These are phyloP conservation scores for Oryza meridionalis DNA, from an alignment of 176 grass and related monocot genomes.

Conservation along the genomic window DNA sequence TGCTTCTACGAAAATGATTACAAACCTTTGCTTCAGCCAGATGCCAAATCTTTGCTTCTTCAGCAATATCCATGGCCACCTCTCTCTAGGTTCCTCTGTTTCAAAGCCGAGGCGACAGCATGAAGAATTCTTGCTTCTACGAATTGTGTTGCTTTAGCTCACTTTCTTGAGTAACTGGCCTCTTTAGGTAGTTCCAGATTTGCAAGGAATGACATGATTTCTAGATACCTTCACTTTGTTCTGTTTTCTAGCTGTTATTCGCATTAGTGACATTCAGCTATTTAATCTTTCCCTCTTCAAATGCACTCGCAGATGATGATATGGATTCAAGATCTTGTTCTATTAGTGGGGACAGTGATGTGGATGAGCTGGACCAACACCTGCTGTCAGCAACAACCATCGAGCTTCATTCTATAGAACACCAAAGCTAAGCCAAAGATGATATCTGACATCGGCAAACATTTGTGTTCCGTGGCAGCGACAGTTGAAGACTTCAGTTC, in stretches of 20 bases:
- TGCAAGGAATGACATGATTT: neutral
- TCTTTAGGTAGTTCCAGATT: neutral
- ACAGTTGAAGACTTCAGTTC: neutral
- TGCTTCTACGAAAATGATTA: too few species aligned
- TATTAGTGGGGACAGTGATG: slow-evolving; percentile 57
- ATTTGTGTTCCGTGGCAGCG: neutral
- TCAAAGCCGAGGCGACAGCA: neutral
- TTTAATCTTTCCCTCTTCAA: neutral
- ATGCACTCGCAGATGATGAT: slow-evolving; percentile 64
- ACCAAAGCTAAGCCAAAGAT: slow-evolving; percentile 57
- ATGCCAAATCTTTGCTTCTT: too few species aligned
- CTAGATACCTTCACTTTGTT: slow-evolving; percentile 19
- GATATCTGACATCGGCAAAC: slow-evolving; percentile 31
- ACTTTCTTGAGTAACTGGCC: neutral
- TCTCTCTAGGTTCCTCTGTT: neutral
- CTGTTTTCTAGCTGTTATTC: slow-evolving; percentile 7
- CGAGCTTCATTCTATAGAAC: slow-evolving; percentile 57
- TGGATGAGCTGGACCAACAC: slow-evolving; percentile 64
- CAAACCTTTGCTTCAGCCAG: too few species aligned
- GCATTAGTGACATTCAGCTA: neutral
- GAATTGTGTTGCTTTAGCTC: neutral
- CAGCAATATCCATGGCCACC: too few species aligned
- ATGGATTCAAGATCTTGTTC: slow-evolving; percentile 66
- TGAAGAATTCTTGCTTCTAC: neutral
- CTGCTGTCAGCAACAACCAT: slow-evolving; percentile 34